Evolutionary conservation across 495 filamentous ascomycete genomes (phyloP), one percentile per base, ranked within the genome.

Genomic region (Xylaria acuta): DNA sequence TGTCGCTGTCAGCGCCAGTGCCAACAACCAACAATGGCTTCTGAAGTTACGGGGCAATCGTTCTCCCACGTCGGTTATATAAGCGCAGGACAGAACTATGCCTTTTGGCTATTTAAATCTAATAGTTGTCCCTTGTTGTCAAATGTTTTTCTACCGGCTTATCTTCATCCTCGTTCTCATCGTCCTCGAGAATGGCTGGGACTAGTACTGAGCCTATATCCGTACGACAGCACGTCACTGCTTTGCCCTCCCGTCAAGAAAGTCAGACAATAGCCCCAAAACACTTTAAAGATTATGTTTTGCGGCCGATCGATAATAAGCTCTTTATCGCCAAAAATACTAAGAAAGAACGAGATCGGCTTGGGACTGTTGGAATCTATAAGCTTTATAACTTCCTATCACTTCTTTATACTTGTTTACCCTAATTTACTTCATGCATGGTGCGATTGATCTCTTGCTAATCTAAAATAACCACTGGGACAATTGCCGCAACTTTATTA

Each of bases 271-370:
- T 47, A 47, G 43, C 43, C 43, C 43, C 3, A 8, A 47, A 47
- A 8, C 43, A 47, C 18, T 56, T 56, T 14, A 14, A 30, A 14
- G 51, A 56, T 2, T 56, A 56, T 30, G 20, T 56, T 56, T 1
- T 27, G n/a, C 51, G 51, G 25, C 25, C 51, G 2, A 30, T 56
- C 51, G 51, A 56, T 7, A 14, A 56, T 14, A 56, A 56, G 25
- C 51, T 14, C 12, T 56, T 56, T 27, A 14, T 56, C 1, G 51
- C 51, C 25, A 14, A 56, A 27, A 12, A 56, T 25, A 56, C 51
- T 30, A 3, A 54, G 41, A 67, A 30, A 53, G 34, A 45, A 30
- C 43, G 27, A 67, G 34, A 67, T 51, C 43, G 27, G 64, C 49
- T 56, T 14, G 2, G 51, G 51, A 14, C 2, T 14, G 43, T 47